phyloP scores from a whole-genome alignment of 176 grass and related monocot genomes.

The Themeda triandra region DNA sequence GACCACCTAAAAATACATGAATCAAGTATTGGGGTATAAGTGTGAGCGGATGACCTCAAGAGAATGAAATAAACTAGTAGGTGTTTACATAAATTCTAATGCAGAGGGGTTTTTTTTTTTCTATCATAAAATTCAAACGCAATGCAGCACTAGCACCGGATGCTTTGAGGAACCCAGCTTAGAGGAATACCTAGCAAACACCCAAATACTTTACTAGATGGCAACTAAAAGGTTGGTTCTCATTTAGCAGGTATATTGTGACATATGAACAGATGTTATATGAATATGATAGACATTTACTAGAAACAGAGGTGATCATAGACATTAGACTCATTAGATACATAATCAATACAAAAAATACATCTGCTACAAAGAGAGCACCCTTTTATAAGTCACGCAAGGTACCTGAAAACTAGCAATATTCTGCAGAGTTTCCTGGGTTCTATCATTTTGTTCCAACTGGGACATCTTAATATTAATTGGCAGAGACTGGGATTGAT shows the following conservation, averaged over 20 bases:
- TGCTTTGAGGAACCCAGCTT: background rate
- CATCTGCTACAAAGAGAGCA: background rate
- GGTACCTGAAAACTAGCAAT: constrained; percentile 93
- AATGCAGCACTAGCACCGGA: background rate
- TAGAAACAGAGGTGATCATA: background rate
- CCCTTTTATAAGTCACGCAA: background rate
- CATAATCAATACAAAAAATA: background rate
- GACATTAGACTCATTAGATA: background rate
- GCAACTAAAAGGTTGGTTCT: background rate
- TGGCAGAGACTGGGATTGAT: constrained; percentile 5
- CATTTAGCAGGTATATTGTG: background rate
- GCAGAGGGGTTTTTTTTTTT: background rate
- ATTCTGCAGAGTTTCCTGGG: constrained; percentile 37
- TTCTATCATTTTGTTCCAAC: constrained; percentile 30
- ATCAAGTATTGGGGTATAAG: background rate
- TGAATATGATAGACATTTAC: background rate
- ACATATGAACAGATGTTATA: background rate
- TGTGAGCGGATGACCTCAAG: background rate
- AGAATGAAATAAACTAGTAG: background rate
- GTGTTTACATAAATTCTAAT: background rate
- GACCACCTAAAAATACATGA: constrained; percentile 59
- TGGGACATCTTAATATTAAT: constrained; percentile 23
- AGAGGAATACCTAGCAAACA: background rate
- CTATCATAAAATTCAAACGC: constrained; percentile 1
- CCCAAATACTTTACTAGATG: background rate